Evolutionary conservation across 345 rosid species (phyloP).

Genomic region (Cardamine occulta): DNA sequence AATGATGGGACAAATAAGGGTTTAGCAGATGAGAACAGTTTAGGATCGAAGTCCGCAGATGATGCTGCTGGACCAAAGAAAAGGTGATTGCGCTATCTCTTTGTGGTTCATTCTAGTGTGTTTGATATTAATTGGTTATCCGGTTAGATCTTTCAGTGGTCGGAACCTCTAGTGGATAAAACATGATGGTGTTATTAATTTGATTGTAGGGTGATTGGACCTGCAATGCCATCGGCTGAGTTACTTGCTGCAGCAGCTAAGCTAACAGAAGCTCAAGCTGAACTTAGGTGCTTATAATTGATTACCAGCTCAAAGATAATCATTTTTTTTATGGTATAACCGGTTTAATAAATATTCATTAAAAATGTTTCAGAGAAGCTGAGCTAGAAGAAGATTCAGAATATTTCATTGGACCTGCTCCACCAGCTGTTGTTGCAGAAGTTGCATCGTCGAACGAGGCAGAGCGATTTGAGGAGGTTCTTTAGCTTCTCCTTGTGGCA

Average conservation of each 20-base stretch:
- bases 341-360: not conserved
- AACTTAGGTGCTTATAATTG: conserved; percentile 59
- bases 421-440: conserved; percentile 90
- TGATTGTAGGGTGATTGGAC: conserved; percentile 78
- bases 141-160: not conserved
- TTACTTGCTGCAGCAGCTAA: conserved; percentile 94
- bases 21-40: conserved; percentile 39
- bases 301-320: not conserved
- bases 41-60: conserved; percentile 42
- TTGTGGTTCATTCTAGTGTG: conserved; percentile 10
- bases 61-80: conserved; percentile 61
- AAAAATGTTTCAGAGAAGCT: conserved; percentile 60
- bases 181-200: conserved; percentile 8
- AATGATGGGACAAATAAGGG: conserved; percentile 32
- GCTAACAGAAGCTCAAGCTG: conserved; percentile 90
- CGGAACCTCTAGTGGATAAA: not conserved
- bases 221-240: conserved; percentile 94
- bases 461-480: conserved; percentile 94
- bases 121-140: not conserved
- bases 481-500: conserved; percentile 31
- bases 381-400: conserved; percentile 84
- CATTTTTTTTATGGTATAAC: not conserved
- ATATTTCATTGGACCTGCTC: conserved; percentile 85
- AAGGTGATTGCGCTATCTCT: conserved; percentile 52
- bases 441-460: conserved; percentile 91